A percentile compares a stretch with the other conserved stretches of the same genome.
phyloP scores from a whole-genome alignment of 108 stramenopile genomes.

The Nitzschia sp. region DNA sequence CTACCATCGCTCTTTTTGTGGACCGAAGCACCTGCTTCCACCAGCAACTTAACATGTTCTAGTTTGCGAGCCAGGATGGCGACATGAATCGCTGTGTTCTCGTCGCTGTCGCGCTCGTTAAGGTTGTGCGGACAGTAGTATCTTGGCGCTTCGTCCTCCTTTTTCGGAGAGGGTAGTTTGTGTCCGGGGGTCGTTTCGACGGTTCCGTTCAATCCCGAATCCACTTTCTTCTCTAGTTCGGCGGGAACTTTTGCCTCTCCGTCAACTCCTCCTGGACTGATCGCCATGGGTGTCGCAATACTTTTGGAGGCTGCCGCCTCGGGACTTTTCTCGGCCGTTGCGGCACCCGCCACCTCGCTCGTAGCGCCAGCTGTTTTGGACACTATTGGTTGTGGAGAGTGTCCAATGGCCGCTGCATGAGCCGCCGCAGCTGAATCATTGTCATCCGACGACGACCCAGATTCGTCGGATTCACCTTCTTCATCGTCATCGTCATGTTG shows the following conservation, averaged over 20 bases:
- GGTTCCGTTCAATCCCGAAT: conserved; percentile 10
- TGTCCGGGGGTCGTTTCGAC: conserved; percentile 7
- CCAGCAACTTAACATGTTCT: conserved; percentile 74
- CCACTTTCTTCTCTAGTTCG: background rate
- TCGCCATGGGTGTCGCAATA: conserved; percentile 4
- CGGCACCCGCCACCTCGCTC: conserved; percentile 1
- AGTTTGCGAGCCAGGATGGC: conserved; percentile 83
- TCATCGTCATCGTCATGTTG: conserved; percentile 18
- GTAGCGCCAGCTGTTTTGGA: conserved; percentile 10
- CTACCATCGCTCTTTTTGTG: conserved; percentile 83
- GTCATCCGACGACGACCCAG: conserved; percentile 54
- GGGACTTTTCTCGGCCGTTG: background rate
- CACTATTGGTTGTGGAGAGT: conserved; percentile 50
- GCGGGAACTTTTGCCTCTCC: background rate
- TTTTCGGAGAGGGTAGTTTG: conserved; percentile 6
- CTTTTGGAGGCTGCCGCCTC: conserved; percentile 1
- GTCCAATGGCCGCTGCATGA: conserved; percentile 76
- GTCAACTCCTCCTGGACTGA: background rate
- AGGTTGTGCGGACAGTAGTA: conserved; percentile 81
- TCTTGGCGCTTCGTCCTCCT: conserved; percentile 19
- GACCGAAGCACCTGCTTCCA: conserved; percentile 72
- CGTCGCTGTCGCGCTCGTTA: conserved; percentile 85
- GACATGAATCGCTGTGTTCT: conserved; percentile 88
- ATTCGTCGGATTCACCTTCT: conserved; percentile 30
- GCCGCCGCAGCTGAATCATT: conserved; percentile 70